phyloP scores from a whole-genome alignment of 2,329 filamentous ascomycete species.

The Helminthosporium solani region DNA sequence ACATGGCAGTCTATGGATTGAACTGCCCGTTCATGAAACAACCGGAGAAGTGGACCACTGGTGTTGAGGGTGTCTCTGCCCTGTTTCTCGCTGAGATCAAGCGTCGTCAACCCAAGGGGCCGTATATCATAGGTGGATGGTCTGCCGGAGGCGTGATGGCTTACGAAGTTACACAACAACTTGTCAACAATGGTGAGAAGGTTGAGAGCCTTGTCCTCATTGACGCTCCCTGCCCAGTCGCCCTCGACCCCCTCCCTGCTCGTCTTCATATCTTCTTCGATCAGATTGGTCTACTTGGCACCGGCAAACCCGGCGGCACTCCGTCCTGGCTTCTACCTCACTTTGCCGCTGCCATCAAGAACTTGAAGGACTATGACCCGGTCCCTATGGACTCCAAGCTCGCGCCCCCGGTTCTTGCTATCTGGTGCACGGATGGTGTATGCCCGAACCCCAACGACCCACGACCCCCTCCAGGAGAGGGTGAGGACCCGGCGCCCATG shows the following conservation, averaged over 20 bases:
- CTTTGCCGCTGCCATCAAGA: slow-evolving; percentile 67
- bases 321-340: slow-evolving; percentile 74
- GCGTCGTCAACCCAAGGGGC: slow-evolving; percentile 66
- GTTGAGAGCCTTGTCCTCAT: slow-evolving; percentile 55
- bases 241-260: slow-evolving; percentile 52
- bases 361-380: slow-evolving; percentile 68
- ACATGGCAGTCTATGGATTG: slow-evolving; percentile 55
- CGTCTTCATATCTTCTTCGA: slow-evolving; percentile 72
- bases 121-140: slow-evolving; percentile 57
- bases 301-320: slow-evolving; percentile 59
- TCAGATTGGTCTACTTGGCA: slow-evolving; percentile 69
- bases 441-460: slow-evolving; percentile 67
- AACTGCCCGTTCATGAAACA: slow-evolving; percentile 73
- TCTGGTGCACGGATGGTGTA: slow-evolving; percentile 75
- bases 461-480: slow-evolving; percentile 62
- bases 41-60: slow-evolving; percentile 64
- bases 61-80: slow-evolving; percentile 64
- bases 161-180: slow-evolving; percentile 52
- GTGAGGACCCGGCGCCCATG: slow-evolving; percentile 56
- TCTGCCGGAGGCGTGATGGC: slow-evolving; percentile 58
- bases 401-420: slow-evolving; percentile 62
- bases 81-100: slow-evolving; percentile 70
- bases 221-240: slow-evolving; percentile 55
- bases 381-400: slow-evolving; percentile 60
- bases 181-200: slow-evolving; percentile 51